Evolutionary conservation across 1,284 basidiomycete species (phyloP).

Genomic region (Takashimella tepidaria): DNA sequence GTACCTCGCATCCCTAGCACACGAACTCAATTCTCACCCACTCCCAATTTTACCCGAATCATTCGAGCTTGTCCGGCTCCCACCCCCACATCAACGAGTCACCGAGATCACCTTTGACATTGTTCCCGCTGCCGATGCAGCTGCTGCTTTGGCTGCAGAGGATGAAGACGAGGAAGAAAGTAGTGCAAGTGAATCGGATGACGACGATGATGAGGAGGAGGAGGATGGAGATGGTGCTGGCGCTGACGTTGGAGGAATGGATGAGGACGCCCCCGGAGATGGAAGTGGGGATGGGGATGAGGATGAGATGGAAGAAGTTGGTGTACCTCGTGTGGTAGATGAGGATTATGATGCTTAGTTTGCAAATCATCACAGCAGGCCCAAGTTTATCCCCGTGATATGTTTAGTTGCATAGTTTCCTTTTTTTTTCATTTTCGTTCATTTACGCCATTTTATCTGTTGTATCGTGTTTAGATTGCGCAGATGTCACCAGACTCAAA

Average conservation of each 20-base stretch:
- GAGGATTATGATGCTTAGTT: slow-evolving; percentile 42
- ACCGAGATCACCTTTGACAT: slow-evolving; percentile 90
- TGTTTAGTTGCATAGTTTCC: no score
- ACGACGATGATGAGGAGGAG: slow-evolving; percentile 16
- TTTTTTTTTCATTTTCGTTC: no score
- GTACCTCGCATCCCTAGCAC: slow-evolving; percentile 84
- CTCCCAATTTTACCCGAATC: slow-evolving; percentile 90
- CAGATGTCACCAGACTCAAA: no score
- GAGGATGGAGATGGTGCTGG: slow-evolving; percentile 11
- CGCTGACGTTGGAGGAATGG: slow-evolving; percentile 15
- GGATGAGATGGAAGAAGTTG: slow-evolving; percentile 41
- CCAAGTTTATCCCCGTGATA: no score
- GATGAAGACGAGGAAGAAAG: slow-evolving; percentile 24
- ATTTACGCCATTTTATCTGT: no score
- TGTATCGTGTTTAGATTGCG: no score
- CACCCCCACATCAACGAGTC: slow-evolving; percentile 68
- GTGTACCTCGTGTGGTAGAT: slow-evolving; percentile 32
- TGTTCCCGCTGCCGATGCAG: slow-evolving; percentile 71
- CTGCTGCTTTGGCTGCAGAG: slow-evolving; percentile 19
- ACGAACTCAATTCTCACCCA: slow-evolving; percentile 82
- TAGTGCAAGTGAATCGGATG: slow-evolving; percentile 13
- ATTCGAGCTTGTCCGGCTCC: slow-evolving; percentile 80
- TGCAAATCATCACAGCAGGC: background rate
- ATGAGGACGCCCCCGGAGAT: slow-evolving; percentile 16
- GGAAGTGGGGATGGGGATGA: slow-evolving; percentile 34